phyloP scores from a whole-genome alignment of 1,284 basidiomycete genomes.

The Rhodotorula glutinis region DNA sequence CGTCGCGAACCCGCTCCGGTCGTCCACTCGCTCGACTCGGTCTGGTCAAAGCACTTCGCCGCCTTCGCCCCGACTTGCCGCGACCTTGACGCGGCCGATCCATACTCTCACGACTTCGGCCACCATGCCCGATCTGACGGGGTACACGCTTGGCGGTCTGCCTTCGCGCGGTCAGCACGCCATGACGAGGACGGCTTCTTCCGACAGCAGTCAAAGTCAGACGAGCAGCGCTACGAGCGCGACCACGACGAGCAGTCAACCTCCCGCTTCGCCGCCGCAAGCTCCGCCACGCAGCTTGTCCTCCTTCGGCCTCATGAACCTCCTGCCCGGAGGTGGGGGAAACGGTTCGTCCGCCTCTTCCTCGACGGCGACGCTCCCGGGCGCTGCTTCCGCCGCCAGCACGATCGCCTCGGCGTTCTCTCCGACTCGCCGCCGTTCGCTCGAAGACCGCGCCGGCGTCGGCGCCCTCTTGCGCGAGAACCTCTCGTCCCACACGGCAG shows the following conservation, averaged over 20 bases:
- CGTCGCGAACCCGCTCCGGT: not conserved
- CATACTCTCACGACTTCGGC: not conserved
- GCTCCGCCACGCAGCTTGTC: constrained; percentile 12
- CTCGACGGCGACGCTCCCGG: not conserved
- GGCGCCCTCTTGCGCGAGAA: not conserved
- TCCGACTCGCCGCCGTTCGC: constrained; percentile 2
- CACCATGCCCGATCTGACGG: constrained; percentile 26
- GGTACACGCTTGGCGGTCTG: constrained; percentile 7
- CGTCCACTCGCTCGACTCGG: not conserved
- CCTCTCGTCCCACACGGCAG: constrained; percentile 55
- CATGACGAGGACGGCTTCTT: constrained; percentile 7
- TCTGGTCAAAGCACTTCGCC: not conserved
- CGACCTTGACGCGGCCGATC: not conserved
- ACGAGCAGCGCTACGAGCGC: not conserved
- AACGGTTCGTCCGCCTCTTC: not conserved
- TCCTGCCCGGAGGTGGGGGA: not conserved
- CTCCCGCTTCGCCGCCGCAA: not conserved
- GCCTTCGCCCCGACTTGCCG: not conserved
- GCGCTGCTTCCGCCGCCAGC: not conserved
- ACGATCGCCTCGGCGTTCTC: not conserved
- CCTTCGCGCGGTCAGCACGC: not conserved
- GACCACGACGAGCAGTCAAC: not conserved
- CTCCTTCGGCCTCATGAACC: constrained; percentile 8
- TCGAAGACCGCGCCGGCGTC: constrained; percentile 1
- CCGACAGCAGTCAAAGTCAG: constrained; percentile 1